Evolutionary conservation across 257 asterid genomes (phyloP).

Genomic region (Parsonsia alboflavescens): DNA sequence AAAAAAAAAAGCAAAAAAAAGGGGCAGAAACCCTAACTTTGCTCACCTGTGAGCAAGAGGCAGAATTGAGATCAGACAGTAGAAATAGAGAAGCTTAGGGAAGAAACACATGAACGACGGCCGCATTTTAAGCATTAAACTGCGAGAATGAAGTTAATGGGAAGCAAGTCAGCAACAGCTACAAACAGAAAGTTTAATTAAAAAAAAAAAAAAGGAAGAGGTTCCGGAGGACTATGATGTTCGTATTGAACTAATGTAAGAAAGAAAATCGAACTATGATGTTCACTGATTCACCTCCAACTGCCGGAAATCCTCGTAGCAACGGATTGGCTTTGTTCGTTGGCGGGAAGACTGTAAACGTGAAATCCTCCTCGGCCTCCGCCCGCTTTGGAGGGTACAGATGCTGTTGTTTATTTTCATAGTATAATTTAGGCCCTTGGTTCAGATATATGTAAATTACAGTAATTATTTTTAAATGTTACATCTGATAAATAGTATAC

Average conservation of each 20-base stretch:
- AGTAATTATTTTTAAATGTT: too few species aligned
- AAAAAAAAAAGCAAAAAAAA: background rate
- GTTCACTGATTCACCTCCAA: background rate
- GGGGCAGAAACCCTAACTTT: background rate
- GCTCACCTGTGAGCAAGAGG: conserved; percentile 33
- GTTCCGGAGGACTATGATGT: background rate
- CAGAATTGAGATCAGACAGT: conserved; percentile 29
- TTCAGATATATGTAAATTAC: too few species aligned
- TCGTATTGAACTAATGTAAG: background rate
- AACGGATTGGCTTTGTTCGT: background rate
- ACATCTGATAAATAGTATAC: too few species aligned
- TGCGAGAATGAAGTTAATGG: conserved; percentile 5
- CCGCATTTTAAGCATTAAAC: conserved; percentile 34
- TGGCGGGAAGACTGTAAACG: conserved; percentile 8
- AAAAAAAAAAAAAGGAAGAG: too few species aligned
- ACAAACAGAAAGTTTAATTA: background rate
- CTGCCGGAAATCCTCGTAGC: conserved; percentile 2
- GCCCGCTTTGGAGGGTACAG: background rate
- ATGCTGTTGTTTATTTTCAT: background rate
- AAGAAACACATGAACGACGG: conserved; percentile 18
- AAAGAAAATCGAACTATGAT: background rate
- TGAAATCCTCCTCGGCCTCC: background rate
- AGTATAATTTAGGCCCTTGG: too few species aligned
- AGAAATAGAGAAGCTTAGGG: conserved; percentile 23
- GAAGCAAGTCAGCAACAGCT: background rate